phyloP scores from a whole-genome alignment of 352 stramenopile species.

The Pythium plurisporium region DNA sequence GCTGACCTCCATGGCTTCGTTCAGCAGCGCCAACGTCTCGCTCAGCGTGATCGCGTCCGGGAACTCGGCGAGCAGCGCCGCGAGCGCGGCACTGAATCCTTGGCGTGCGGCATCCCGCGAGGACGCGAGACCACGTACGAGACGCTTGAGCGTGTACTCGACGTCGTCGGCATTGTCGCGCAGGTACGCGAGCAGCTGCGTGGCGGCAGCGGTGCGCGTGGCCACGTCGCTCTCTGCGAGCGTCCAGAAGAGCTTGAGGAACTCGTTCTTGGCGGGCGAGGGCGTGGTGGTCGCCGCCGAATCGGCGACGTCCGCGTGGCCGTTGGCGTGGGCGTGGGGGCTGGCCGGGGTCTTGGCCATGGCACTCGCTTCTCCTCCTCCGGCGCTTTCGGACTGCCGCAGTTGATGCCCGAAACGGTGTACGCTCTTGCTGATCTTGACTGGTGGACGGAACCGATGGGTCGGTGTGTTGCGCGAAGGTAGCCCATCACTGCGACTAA shows the following conservation, averaged over 20 bases:
- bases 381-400: too few species aligned
- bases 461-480: conserved; percentile 12
- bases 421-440: conserved; percentile 21
- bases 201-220: conserved; percentile 53
- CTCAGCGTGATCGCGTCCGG: conserved; percentile 32
- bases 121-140: conserved; percentile 87
- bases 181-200: conserved; percentile 49
- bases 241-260: conserved; percentile 88
- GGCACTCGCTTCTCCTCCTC: background rate
- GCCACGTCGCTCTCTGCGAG: conserved; percentile 68
- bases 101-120: conserved; percentile 86
- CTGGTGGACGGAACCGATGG: conserved; percentile 27
- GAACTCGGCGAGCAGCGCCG: conserved; percentile 59
- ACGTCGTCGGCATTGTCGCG: conserved; percentile 40
- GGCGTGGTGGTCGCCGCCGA: background rate
- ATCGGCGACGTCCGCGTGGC: background rate
- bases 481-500: conserved; percentile 10
- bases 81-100: conserved; percentile 85
- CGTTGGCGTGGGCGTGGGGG: background rate
- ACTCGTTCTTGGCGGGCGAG: conserved; percentile 46
- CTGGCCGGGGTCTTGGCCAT: conserved; percentile 20
- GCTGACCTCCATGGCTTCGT: conserved; percentile 75
- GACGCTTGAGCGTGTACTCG: conserved; percentile 88
- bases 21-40: conserved; percentile 54
- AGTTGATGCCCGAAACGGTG: conserved; percentile 27